Evolutionary conservation across 2,329 filamentous ascomycete species (phyloP).

Genomic region (Pseudogymnoascus pannorum): DNA sequence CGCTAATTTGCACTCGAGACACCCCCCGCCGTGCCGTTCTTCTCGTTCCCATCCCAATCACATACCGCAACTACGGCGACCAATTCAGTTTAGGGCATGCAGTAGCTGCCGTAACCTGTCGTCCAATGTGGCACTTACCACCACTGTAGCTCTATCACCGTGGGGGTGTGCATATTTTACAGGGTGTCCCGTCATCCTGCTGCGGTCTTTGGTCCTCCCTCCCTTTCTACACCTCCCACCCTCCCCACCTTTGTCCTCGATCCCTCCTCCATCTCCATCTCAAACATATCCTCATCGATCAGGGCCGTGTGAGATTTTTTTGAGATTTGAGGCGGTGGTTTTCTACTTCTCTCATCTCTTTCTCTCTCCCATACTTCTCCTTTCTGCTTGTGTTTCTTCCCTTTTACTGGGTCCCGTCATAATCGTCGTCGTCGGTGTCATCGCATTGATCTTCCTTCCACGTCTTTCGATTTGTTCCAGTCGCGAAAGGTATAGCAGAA

Average conservation of each 20-base stretch:
- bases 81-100: neutral
- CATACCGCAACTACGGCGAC: neutral
- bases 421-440: slow-evolving; percentile 6
- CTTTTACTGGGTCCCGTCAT: neutral
- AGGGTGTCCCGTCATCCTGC: neutral
- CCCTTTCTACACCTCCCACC: slow-evolving; percentile 3
- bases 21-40: neutral
- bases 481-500: slow-evolving; percentile 2
- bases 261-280: neutral
- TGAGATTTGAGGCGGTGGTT: neutral
- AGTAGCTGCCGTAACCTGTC: neutral
- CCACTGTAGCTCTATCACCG: neutral
- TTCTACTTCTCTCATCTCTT: slow-evolving; percentile 8
- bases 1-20: neutral
- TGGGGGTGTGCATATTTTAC: neutral
- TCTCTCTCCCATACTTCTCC: slow-evolving; percentile 7
- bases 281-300: neutral
- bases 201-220: slow-evolving; percentile 4
- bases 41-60: neutral
- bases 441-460: slow-evolving; percentile 9
- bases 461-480: slow-evolving; percentile 9
- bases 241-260: slow-evolving; percentile 8
- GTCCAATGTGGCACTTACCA: neutral
- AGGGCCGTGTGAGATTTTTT: slow-evolving; percentile 8
- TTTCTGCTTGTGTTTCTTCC: slow-evolving; percentile 10